These are phyloP conservation scores for Trichoderma erinaceum DNA, from an alignment of 495 filamentous ascomycete species.

Conservation along the genomic window DNA sequence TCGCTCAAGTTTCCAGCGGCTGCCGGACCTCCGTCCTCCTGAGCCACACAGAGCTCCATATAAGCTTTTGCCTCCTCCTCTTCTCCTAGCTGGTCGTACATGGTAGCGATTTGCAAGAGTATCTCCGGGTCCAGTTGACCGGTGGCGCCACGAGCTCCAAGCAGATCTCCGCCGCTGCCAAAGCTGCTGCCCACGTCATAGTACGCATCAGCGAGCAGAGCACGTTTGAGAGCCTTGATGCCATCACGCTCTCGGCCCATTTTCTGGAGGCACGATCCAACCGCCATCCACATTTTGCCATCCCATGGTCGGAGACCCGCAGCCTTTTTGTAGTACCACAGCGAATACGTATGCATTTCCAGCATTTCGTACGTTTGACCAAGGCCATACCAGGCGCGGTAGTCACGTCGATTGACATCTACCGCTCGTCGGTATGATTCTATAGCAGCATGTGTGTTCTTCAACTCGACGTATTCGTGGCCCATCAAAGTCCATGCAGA, in stretches of 20 bases:
- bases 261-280: slow-evolving; percentile 82
- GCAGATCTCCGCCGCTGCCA: slow-evolving; percentile 31
- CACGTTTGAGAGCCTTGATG: slow-evolving; percentile 91
- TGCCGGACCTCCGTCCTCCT: slow-evolving; percentile 60
- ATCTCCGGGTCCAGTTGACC: slow-evolving; percentile 82
- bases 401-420: slow-evolving; percentile 93
- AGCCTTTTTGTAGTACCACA: slow-evolving; percentile 97
- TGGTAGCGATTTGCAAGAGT: slow-evolving; percentile 77
- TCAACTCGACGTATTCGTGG: slow-evolving; percentile 98
- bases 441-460: slow-evolving; percentile 97
- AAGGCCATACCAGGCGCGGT: slow-evolving; percentile 96
- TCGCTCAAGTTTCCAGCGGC: slow-evolving; percentile 42
- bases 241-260: slow-evolving; percentile 77
- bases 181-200: slow-evolving; percentile 55
- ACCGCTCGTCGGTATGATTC: slow-evolving; percentile 95
- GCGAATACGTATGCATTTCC: slow-evolving; percentile 93
- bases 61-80: slow-evolving; percentile 76
- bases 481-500: slow-evolving; percentile 99
- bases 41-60: slow-evolving; percentile 90
- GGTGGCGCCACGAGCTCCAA: slow-evolving; percentile 28
- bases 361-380: slow-evolving; percentile 97
- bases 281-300: slow-evolving; percentile 97
- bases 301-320: slow-evolving; percentile 87
- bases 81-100: slow-evolving; percentile 76
- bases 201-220: slow-evolving; percentile 74